Evolutionary conservation across 2,329 filamentous ascomycete species (phyloP).

Genomic region (Microdochium bolleyi): DNA sequence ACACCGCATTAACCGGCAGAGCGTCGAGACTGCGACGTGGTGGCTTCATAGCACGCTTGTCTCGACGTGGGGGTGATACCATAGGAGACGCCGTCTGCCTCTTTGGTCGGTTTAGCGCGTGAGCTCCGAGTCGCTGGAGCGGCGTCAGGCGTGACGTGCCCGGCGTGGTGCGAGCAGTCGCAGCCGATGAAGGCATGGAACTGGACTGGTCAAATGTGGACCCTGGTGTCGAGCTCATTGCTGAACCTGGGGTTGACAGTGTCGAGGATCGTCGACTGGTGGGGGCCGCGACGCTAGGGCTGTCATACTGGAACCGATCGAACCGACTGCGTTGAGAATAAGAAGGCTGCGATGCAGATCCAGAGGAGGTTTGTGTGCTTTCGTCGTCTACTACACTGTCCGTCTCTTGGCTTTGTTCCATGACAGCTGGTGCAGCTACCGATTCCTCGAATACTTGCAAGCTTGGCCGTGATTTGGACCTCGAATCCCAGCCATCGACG

Average conservation of each 20-base stretch:
- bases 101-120: slow-evolving; percentile 28
- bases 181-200: slow-evolving; percentile 16
- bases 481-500: slow-evolving; percentile 36
- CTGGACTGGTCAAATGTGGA: slow-evolving; percentile 26
- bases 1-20: slow-evolving; percentile 42
- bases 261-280: slow-evolving; percentile 21
- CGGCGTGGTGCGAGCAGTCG: slow-evolving; percentile 33
- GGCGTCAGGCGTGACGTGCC: slow-evolving; percentile 36
- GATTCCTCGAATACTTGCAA: slow-evolving; percentile 32
- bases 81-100: slow-evolving; percentile 9
- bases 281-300: slow-evolving; percentile 15
- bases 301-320: not conserved
- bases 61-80: not conserved
- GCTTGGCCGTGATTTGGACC: slow-evolving; percentile 23
- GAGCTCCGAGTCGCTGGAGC: slow-evolving; percentile 43
- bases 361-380: not conserved
- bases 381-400: slow-evolving; percentile 5
- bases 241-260: slow-evolving; percentile 17
- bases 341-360: not conserved
- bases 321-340: not conserved
- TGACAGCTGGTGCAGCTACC: not conserved
- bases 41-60: not conserved
- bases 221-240: slow-evolving; percentile 12
- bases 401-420: not conserved
- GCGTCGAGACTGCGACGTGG: slow-evolving; percentile 19